Conservation (phyloP, 768 basidiomycete species). For the Mycena galericulata region DNA sequence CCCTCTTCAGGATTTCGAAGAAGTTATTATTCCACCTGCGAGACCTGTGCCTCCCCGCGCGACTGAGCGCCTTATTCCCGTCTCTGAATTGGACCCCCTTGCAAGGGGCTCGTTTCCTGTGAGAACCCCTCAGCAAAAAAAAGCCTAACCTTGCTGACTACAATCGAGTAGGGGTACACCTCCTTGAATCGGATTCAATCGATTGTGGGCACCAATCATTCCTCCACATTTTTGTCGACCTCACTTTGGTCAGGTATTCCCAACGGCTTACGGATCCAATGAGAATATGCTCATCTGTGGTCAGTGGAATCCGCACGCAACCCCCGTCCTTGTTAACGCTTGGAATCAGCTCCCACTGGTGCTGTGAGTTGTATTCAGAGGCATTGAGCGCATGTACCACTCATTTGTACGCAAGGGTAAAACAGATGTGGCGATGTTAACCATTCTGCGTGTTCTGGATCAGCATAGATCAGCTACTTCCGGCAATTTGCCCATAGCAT, state of each 20-base stretch:
- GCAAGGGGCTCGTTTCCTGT: slow-evolving; percentile 89
- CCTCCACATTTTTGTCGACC: neutral
- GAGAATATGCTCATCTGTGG: slow-evolving; percentile 97
- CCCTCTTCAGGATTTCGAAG: slow-evolving; percentile 80
- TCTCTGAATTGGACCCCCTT: slow-evolving; percentile 81
- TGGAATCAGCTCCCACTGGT: slow-evolving; percentile 88
- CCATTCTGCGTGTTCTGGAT: slow-evolving; percentile 88
- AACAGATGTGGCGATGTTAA: slow-evolving; percentile 97
- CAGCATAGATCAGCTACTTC: slow-evolving; percentile 63
- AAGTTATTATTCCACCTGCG: slow-evolving; percentile 90
- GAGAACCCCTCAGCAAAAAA: slow-evolving; percentile 39
- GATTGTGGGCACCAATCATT: slow-evolving; percentile 66
- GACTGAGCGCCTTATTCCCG: slow-evolving; percentile 76
- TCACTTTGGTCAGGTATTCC: slow-evolving; percentile 56
- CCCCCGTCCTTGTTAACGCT: slow-evolving; percentile 2
- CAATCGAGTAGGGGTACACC: slow-evolving; percentile 75
- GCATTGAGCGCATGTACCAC: slow-evolving; percentile 21
- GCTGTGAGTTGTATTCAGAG: slow-evolving; percentile 69
- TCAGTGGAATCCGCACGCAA: slow-evolving; percentile 48
- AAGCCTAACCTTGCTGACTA: neutral
- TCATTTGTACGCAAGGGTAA: slow-evolving; percentile 75
- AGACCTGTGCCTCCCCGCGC: slow-evolving; percentile 77
- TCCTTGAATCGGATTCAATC: slow-evolving; percentile 95
- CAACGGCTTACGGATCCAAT: slow-evolving; percentile 93
- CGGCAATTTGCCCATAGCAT: slow-evolving; percentile 48